A percentile compares a stretch with the other conserved stretches of the same genome.
phyloP scores from a whole-genome alignment of 352 stramenopile genomes.

The Phytopythium chamaehyphon region DNA sequence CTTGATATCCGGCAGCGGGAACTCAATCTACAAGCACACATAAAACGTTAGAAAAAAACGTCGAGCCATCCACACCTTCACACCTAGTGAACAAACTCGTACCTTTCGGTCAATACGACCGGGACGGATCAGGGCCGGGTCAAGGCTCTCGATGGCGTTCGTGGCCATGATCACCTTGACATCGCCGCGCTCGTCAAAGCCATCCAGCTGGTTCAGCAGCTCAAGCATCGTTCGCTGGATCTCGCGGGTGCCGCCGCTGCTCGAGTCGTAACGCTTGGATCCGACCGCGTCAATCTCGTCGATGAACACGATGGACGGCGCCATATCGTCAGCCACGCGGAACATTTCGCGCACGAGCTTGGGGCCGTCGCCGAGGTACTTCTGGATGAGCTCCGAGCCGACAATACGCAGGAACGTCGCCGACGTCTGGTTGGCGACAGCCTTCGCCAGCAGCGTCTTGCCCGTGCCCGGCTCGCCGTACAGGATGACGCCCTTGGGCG shows the following conservation, averaged over 20 bases:
- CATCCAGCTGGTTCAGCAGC: conserved; percentile 99
- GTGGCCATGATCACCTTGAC: conserved; percentile 99
- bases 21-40: conserved; percentile 93
- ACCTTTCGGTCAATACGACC: conserved; percentile 99
- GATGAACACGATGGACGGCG: conserved; percentile 99
- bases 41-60: conserved; percentile 8
- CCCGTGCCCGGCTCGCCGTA: conserved; percentile 99
- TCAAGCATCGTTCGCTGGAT: conserved; percentile 99
- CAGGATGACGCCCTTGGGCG: conserved; percentile 99
- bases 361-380: conserved; percentile 99
- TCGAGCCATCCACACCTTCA: not conserved
- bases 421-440: conserved; percentile 99
- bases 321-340: conserved; percentile 97
- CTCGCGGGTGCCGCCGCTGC: conserved; percentile 96
- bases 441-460: conserved; percentile 99
- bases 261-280: conserved; percentile 99
- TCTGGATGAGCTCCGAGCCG: conserved; percentile 99
- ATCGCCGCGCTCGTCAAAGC: conserved; percentile 99
- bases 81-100: conserved; percentile 4
- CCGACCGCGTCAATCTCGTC: conserved; percentile 99
- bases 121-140: conserved; percentile 98
- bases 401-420: conserved; percentile 99
- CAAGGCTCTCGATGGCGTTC: conserved; percentile 98
- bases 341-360: conserved; percentile 99
- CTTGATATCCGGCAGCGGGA: conserved; percentile 99